Conservation (phyloP, 345 rosid genomes). For the Euphorbia pulcherrima region DNA sequence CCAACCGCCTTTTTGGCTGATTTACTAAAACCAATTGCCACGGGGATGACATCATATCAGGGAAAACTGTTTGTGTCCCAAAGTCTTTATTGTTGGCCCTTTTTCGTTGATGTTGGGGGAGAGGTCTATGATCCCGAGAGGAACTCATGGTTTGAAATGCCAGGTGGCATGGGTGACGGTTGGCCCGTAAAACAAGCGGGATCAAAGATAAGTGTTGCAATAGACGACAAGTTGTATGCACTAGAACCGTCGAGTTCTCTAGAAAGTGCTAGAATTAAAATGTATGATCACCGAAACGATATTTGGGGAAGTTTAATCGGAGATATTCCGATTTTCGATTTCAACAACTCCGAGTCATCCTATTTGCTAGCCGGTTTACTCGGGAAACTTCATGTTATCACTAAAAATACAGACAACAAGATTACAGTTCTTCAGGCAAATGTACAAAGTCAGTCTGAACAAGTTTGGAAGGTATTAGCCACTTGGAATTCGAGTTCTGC, state of each 20-base stretch:
- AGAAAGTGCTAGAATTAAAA: constrained; percentile 63
- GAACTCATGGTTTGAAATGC: constrained; percentile 82
- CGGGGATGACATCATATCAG: constrained; percentile 84
- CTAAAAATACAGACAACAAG: constrained; percentile 49
- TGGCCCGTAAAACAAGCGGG: constrained; percentile 95
- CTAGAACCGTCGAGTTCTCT: constrained; percentile 72
- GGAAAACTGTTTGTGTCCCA: constrained; percentile 87
- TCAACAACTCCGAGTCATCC: constrained; percentile 63
- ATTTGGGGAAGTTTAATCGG: constrained; percentile 73
- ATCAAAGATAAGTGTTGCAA: constrained; percentile 65
- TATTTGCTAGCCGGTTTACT: constrained; percentile 76
- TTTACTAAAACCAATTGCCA: constrained; percentile 78
- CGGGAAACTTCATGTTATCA: constrained; percentile 79
- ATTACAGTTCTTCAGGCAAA: constrained; percentile 56
- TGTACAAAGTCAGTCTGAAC: constrained; percentile 32
- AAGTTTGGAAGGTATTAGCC: constrained; percentile 46
- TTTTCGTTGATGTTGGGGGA: constrained; percentile 90
- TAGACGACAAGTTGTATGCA: constrained; percentile 69
- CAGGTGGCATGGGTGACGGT: constrained; percentile 87
- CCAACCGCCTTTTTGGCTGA: constrained; percentile 80
- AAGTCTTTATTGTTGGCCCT: constrained; percentile 87
- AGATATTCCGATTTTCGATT: constrained; percentile 59
- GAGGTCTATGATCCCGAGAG: constrained; percentile 73
- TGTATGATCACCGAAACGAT: constrained; percentile 76
- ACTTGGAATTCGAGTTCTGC: constrained; percentile 38